phyloP scores from a whole-genome alignment of 306 rosid species.

The Pyrus pyrifolia region DNA sequence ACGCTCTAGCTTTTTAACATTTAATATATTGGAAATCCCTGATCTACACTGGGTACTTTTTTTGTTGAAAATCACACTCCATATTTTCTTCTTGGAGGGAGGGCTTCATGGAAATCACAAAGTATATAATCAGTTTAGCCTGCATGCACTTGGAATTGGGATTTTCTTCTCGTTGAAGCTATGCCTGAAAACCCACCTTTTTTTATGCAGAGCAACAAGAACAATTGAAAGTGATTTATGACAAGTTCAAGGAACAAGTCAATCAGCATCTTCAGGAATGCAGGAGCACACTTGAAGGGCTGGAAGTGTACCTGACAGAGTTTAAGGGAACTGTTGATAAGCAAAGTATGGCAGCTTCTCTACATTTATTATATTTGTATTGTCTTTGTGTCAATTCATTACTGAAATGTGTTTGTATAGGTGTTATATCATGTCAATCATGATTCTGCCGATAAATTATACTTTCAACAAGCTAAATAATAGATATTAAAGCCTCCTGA shows the following conservation, averaged over 20 bases:
- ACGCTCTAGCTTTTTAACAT: background rate
- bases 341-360: conserved; percentile 50
- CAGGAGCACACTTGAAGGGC: conserved; percentile 56
- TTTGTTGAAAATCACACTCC: background rate
- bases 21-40: background rate
- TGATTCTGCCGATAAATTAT: background rate
- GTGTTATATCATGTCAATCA: background rate
- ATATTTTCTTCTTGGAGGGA: background rate
- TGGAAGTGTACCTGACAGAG: conserved; percentile 64
- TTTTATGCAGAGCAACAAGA: conserved; percentile 58
- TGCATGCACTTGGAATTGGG: background rate
- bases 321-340: conserved; percentile 68
- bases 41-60: background rate
- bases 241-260: conserved; percentile 78
- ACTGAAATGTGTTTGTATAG: background rate
- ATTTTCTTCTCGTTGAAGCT: conserved; percentile 8
- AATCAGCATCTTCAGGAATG: conserved; percentile 71
- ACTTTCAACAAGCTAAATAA: background rate
- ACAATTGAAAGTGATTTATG: conserved; percentile 56
- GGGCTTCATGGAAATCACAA: background rate
- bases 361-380: conserved; percentile 14
- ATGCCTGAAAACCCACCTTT: background rate
- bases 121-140: background rate
- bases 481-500: background rate
- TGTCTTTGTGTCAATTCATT: background rate